phyloP scores from a whole-genome alignment of 2,329 filamentous ascomycete species.

The Dichotomopilus funicola region DNA sequence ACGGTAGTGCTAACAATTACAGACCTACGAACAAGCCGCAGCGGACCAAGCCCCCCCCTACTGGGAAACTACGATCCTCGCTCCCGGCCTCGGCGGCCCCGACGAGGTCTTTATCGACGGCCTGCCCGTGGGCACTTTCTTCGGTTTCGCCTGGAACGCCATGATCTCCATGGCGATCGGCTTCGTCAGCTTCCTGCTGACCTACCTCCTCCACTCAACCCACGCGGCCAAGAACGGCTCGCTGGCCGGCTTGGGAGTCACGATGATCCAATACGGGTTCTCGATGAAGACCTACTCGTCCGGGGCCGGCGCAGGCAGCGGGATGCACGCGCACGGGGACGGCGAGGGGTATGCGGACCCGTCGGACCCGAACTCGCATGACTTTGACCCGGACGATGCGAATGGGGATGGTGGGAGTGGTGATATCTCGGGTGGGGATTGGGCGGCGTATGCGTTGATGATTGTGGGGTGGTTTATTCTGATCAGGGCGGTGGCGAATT shows the following conservation, averaged over 20 bases:
- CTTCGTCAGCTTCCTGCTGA: slow-evolving; percentile 93
- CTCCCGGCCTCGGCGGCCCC: slow-evolving; percentile 78
- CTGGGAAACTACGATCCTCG: slow-evolving; percentile 98
- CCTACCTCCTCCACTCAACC: slow-evolving; percentile 94
- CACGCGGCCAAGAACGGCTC: slow-evolving; percentile 98
- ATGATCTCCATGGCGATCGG: slow-evolving; percentile 98
- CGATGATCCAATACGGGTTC: slow-evolving; percentile 93
- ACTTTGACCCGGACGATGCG: slow-evolving; percentile 72
- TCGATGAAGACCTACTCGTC: slow-evolving; percentile 67
- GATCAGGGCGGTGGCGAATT: slow-evolving; percentile 89
- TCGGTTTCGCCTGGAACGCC: slow-evolving; percentile 84
- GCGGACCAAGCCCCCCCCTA: slow-evolving; percentile 94
- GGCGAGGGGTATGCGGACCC: slow-evolving; percentile 62
- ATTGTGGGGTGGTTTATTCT: slow-evolving; percentile 97
- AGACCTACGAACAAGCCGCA: slow-evolving; percentile 98
- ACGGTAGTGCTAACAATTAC: slow-evolving; percentile 32
- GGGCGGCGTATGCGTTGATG: slow-evolving; percentile 90
- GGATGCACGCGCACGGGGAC: slow-evolving; percentile 32
- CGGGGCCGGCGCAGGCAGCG: slow-evolving; percentile 31
- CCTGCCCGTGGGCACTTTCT: slow-evolving; percentile 82
- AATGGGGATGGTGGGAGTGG: slow-evolving; percentile 33
- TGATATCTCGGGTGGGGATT: slow-evolving; percentile 69
- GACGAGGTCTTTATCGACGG: slow-evolving; percentile 98
- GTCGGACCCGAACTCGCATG: slow-evolving; percentile 80
- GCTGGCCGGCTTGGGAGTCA: slow-evolving; percentile 87